phyloP scores from a whole-genome alignment of 2,329 filamentous ascomycete genomes.

The Sclerotinia nivalis region DNA sequence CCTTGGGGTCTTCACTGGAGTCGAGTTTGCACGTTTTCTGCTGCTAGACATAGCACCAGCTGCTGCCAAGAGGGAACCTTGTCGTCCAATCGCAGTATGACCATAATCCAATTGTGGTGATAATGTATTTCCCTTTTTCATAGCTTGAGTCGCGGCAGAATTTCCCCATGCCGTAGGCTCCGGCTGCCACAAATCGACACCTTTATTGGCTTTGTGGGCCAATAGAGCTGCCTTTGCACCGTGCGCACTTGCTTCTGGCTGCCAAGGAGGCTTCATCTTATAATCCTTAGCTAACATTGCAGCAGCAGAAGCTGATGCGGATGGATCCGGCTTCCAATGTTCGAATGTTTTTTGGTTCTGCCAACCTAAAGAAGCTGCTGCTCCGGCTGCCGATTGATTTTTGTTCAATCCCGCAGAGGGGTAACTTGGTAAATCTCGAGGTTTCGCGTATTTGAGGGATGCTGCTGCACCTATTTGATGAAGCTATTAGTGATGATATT shows the following conservation, averaged over 20 bases:
- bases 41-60: slow-evolving; percentile 69
- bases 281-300: slow-evolving; percentile 61
- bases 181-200: slow-evolving; percentile 53
- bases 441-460: slow-evolving; percentile 69
- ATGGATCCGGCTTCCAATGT: slow-evolving; percentile 64
- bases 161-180: slow-evolving; percentile 52
- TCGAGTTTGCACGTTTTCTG: slow-evolving; percentile 62
- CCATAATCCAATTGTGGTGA: slow-evolving; percentile 49
- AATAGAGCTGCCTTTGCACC: slow-evolving; percentile 75
- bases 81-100: slow-evolving; percentile 53
- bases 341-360: slow-evolving; percentile 65
- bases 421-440: slow-evolving; percentile 72
- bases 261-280: slow-evolving; percentile 55
- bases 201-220: slow-evolving; percentile 57
- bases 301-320: slow-evolving; percentile 60
- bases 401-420: slow-evolving; percentile 64
- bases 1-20: slow-evolving; percentile 46
- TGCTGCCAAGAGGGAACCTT: slow-evolving; percentile 72
- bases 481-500: slow-evolving; percentile 13
- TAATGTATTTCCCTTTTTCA: slow-evolving; percentile 47
- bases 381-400: slow-evolving; percentile 62
- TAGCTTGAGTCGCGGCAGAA: slow-evolving; percentile 70
- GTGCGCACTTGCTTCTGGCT: slow-evolving; percentile 62
- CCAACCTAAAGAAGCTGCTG: slow-evolving; percentile 74
- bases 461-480: slow-evolving; percentile 54